Conservation (phyloP, 192 early-diverging fungal species). For the Coemansia sp. region DNA sequence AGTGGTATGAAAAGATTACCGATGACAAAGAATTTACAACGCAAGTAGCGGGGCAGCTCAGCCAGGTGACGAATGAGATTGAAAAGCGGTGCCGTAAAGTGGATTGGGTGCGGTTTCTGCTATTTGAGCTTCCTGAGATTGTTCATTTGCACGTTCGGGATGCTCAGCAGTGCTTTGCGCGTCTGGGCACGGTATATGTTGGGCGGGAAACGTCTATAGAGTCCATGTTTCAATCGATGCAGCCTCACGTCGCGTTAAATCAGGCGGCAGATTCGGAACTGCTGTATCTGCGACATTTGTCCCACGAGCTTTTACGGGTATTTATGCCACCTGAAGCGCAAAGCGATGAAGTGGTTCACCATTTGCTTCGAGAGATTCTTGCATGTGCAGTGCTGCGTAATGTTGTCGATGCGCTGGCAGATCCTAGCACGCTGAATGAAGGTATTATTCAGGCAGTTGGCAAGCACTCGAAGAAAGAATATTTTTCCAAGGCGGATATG, state of each 20-base stretch:
- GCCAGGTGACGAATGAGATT: constrained; percentile 35
- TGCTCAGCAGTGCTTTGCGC: constrained; percentile 42
- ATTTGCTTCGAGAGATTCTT: constrained; percentile 48
- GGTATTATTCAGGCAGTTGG: constrained; percentile 42
- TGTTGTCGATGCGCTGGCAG: constrained; percentile 39
- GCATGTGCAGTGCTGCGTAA: constrained; percentile 55
- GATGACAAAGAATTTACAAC: constrained; percentile 46
- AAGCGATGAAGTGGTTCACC: constrained; percentile 39
- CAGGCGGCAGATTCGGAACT: constrained; percentile 51
- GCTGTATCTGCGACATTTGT: constrained; percentile 41
- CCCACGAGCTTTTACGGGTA: constrained; percentile 36
- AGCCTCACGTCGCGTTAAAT: constrained; percentile 48
- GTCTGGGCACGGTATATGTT: constrained; percentile 45
- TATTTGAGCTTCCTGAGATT: constrained; percentile 48
- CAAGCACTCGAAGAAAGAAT: constrained; percentile 41
- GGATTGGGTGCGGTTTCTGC: constrained; percentile 45
- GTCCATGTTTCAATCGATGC: constrained; percentile 49
- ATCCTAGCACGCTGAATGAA: constrained; percentile 49
- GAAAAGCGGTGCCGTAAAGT: constrained; percentile 32
- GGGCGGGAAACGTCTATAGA: constrained; percentile 45
- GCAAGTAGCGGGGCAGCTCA: constrained; percentile 32
- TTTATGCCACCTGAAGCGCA: constrained; percentile 50
- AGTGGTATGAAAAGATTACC: constrained; percentile 46
- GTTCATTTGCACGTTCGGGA: constrained; percentile 47
- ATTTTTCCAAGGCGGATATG: constrained; percentile 47